phyloP scores from a whole-genome alignment of 2,329 filamentous ascomycete species.

The Colletotrichum musicola region DNA sequence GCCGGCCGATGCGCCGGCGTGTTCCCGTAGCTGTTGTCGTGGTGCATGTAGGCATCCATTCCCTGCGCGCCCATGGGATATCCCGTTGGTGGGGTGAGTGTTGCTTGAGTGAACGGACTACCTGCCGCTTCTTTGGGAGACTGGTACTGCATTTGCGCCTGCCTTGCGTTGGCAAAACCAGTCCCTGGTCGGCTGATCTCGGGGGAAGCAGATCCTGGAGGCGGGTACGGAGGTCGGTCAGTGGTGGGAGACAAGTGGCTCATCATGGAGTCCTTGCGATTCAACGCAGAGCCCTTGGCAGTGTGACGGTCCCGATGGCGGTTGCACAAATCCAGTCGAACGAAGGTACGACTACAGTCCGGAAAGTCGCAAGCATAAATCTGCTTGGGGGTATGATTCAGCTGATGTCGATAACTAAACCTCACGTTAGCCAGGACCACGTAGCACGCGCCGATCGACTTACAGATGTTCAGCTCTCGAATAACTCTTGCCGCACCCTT shows the following conservation, averaged over 20 bases:
- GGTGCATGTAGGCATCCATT: slow-evolving; percentile 58
- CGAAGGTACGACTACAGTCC: slow-evolving; percentile 90
- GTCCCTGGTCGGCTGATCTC: slow-evolving; percentile 59
- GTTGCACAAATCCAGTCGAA: slow-evolving; percentile 91
- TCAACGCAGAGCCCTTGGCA: slow-evolving; percentile 81
- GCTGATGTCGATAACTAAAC: slow-evolving; percentile 83
- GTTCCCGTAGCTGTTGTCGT: slow-evolving; percentile 52
- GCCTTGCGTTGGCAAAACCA: slow-evolving; percentile 55
- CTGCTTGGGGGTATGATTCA: slow-evolving; percentile 96
- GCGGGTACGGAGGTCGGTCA: slow-evolving; percentile 56
- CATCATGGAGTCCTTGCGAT: slow-evolving; percentile 78
- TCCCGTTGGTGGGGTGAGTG: slow-evolving; percentile 55
- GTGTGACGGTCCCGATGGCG: slow-evolving; percentile 86
- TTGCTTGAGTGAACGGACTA: slow-evolving; percentile 62
- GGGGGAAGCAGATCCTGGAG: slow-evolving; percentile 60
- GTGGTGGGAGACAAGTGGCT: slow-evolving; percentile 60
- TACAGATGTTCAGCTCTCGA: slow-evolving; percentile 95
- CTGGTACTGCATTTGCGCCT: slow-evolving; percentile 58
- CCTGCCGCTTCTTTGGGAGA: slow-evolving; percentile 58
- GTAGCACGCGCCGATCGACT: slow-evolving; percentile 50
- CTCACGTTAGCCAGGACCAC: slow-evolving; percentile 42
- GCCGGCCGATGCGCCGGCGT: slow-evolving; percentile 47
- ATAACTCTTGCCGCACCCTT: slow-evolving; percentile 95
- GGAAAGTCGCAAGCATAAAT: slow-evolving; percentile 95
- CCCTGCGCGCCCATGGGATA: slow-evolving; percentile 48